phyloP scores from a whole-genome alignment of 345 rosid genomes.

The Citrus sinensis region DNA sequence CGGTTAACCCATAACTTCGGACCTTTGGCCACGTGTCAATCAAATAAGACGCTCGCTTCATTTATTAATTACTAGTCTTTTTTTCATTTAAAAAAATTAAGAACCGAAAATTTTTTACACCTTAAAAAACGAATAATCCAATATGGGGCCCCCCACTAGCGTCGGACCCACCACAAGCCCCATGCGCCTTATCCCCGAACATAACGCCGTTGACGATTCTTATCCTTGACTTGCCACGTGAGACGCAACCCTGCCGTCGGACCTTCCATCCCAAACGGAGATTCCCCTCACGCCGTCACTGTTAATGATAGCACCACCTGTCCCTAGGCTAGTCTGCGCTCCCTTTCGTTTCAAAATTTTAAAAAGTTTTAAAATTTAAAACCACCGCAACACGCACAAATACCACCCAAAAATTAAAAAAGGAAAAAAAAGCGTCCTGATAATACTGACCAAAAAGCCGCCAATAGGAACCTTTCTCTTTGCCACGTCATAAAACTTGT shows the following conservation, averaged over 20 bases:
- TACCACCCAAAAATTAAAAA: no score
- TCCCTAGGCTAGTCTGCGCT: background rate
- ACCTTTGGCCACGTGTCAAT: constrained; percentile 10
- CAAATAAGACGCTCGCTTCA: no score
- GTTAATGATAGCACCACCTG: constrained; percentile 3
- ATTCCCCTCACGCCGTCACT: constrained; percentile 29
- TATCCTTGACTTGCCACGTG: background rate
- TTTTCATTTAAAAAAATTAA: no score
- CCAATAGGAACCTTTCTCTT: constrained; percentile 23
- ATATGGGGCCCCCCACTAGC: constrained; percentile 21
- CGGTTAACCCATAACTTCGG: background rate
- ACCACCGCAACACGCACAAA: background rate
- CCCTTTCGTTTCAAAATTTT: constrained; percentile 1
- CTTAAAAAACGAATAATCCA: background rate
- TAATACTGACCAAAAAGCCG: constrained; percentile 33
- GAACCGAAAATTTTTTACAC: background rate
- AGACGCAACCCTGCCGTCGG: constrained; percentile 16
- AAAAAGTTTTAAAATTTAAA: background rate
- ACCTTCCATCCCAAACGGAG: constrained; percentile 18
- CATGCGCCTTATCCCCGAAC: constrained; percentile 20
- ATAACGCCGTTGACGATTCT: constrained; percentile 23
- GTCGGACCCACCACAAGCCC: constrained; percentile 11
- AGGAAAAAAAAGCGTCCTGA: background rate
- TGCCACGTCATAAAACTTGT: constrained; percentile 26
- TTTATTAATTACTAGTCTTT: background rate